These are phyloP conservation scores for Austroboletus niveus DNA, from an alignment of 1,284 basidiomycete genomes.

Conservation along the genomic window DNA sequence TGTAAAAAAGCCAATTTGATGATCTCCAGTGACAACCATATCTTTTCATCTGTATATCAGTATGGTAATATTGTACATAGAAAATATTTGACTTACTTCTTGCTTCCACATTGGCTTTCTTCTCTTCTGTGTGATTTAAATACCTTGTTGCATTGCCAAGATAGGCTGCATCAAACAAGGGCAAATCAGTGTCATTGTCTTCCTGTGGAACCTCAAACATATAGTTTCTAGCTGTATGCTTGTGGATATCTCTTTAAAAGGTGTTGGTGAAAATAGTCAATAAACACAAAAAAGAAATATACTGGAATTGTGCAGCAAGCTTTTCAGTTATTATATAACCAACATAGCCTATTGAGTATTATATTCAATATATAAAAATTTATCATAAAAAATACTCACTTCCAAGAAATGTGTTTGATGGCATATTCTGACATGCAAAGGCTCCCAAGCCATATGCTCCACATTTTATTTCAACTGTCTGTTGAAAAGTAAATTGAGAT, in stretches of 20 bases:
- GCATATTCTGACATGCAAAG: constrained; percentile 42
- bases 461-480: constrained; percentile 41
- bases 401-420: constrained; percentile 43
- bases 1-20: constrained; percentile 47
- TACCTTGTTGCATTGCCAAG: constrained; percentile 55
- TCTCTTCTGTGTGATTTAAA: constrained; percentile 44
- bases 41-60: constrained; percentile 22
- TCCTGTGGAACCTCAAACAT: constrained; percentile 39
- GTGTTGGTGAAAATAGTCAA: neutral
- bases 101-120: constrained; percentile 41
- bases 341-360: constrained; percentile 48
- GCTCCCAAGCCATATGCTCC: constrained; percentile 52
- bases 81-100: constrained; percentile 32
- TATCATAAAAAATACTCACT: constrained; percentile 33
- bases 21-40: constrained; percentile 46
- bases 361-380: neutral
- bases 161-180: constrained; percentile 44
- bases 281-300: neutral
- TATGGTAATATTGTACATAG: neutral
- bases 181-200: constrained; percentile 13
- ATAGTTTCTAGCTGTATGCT: constrained; percentile 44
- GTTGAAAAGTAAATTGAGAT: neutral
- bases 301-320: constrained; percentile 30
- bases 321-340: constrained; percentile 51
- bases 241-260: constrained; percentile 22